phyloP scores from a whole-genome alignment of 805 yeast genomes.

The Metschnikowia santaceciliae region DNA sequence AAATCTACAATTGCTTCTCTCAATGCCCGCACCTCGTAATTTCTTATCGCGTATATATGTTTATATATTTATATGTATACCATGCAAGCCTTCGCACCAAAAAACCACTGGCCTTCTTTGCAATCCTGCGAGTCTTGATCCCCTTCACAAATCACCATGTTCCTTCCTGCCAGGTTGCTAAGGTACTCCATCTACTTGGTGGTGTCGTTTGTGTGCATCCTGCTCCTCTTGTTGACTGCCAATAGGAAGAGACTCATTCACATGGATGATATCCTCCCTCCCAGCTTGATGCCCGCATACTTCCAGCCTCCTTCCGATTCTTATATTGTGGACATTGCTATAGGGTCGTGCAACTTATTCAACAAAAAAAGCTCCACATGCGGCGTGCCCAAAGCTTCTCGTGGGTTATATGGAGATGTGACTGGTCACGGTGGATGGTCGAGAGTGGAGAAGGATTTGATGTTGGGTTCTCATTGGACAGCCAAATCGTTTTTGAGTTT shows the following conservation, averaged over 20 bases:
- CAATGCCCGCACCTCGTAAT: background rate
- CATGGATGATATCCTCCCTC: slow-evolving; percentile 14
- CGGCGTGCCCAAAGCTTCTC: slow-evolving; percentile 11
- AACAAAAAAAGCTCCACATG: slow-evolving; percentile 9
- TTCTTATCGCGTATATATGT: background rate
- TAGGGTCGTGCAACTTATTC: slow-evolving; percentile 30
- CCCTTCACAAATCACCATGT: slow-evolving; percentile 8
- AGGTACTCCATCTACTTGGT: slow-evolving; percentile 23
- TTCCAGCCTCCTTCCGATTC: slow-evolving; percentile 40
- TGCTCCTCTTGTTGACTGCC: slow-evolving; percentile 30
- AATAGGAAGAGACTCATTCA: slow-evolving; percentile 38
- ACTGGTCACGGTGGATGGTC: slow-evolving; percentile 33
- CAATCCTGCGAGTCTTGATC: background rate
- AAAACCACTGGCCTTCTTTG: background rate
- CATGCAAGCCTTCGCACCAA: background rate
- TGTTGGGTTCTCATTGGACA: slow-evolving; percentile 43
- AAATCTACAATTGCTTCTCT: no score
- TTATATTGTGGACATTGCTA: slow-evolving; percentile 39
- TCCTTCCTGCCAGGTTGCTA: slow-evolving; percentile 30
- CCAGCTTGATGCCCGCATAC: slow-evolving; percentile 30
- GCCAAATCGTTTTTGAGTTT: slow-evolving; percentile 36
- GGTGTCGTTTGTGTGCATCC: slow-evolving; percentile 17
- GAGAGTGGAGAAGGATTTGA: slow-evolving; percentile 45
- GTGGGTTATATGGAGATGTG: slow-evolving; percentile 16
- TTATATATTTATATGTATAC: no score